phyloP scores from a whole-genome alignment of 352 stramenopile species.

The Globisporangium emineosum region DNA sequence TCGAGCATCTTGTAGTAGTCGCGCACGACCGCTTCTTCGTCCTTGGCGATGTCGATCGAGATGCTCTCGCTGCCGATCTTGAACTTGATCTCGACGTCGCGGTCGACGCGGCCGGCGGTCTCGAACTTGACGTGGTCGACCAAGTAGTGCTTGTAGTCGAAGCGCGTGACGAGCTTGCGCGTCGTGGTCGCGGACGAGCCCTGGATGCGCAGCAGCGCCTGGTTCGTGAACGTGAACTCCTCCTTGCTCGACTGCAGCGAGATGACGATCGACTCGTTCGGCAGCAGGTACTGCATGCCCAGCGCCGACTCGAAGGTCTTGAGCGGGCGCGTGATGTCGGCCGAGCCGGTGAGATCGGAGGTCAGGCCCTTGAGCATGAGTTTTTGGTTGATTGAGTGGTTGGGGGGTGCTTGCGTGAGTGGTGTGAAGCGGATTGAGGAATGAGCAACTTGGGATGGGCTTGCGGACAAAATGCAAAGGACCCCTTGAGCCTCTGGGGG shows the following conservation, averaged over 20 bases:
- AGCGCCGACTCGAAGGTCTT: no score
- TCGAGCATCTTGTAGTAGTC: conserved; percentile 42
- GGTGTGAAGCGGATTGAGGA: conserved; percentile 5
- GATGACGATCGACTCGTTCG: conserved; percentile 44
- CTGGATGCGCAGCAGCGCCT: conserved; percentile 39
- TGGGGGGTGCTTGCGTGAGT: not conserved
- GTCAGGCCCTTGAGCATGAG: conserved; percentile 47
- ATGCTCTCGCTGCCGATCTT: conserved; percentile 22
- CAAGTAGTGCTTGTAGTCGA: conserved; percentile 28
- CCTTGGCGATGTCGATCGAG: conserved; percentile 29
- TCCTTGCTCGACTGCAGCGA: conserved; percentile 55
- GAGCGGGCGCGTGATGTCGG: conserved; percentile 41
- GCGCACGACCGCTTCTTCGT: conserved; percentile 27
- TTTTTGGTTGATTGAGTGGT: conserved; percentile 36
- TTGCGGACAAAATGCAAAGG: no score
- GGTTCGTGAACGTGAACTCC: conserved; percentile 62
- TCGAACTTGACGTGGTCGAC: conserved; percentile 36
- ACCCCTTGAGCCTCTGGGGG: no score
- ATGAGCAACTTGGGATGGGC: no score
- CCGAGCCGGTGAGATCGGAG: conserved; percentile 49
- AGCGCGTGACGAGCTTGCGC: conserved; percentile 34
- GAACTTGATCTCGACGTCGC: conserved; percentile 47
- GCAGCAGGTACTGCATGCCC: conserved; percentile 44
- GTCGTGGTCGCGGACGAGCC: conserved; percentile 44
- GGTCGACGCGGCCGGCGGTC: conserved; percentile 42